phyloP scores from a whole-genome alignment of 202 grass and related monocot genomes.

The Cymbopogon flexuosus region DNA sequence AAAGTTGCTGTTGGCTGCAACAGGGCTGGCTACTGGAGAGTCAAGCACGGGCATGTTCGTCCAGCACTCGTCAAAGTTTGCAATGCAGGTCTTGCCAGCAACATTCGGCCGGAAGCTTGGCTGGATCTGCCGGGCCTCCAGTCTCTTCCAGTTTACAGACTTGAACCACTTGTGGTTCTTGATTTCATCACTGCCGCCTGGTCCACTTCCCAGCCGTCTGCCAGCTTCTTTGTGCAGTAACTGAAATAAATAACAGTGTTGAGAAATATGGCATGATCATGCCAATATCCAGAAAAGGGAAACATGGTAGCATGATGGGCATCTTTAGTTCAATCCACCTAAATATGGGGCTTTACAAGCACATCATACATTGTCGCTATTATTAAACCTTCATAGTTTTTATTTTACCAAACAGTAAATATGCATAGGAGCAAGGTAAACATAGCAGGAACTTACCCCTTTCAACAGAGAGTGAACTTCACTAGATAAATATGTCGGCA shows the following conservation, averaged over 20 bases:
- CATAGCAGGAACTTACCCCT: slow-evolving; percentile 59
- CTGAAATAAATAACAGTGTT: slow-evolving; percentile 28
- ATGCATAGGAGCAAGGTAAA: not conserved
- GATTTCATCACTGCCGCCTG: slow-evolving; percentile 62
- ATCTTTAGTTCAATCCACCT: not conserved
- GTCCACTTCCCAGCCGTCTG: slow-evolving; percentile 67
- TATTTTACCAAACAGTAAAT: not conserved
- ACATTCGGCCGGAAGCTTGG: slow-evolving; percentile 89
- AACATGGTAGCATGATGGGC: not conserved
- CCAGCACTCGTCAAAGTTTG: slow-evolving; percentile 86
- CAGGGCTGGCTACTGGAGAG: slow-evolving; percentile 79
- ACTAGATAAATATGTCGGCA: slow-evolving; percentile 64
- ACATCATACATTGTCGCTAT: not conserved
- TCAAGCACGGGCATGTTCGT: slow-evolving; percentile 82
- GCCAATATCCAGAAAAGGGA: not conserved
- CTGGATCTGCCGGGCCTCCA: slow-evolving; percentile 69
- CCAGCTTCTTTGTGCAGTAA: slow-evolving; percentile 83
- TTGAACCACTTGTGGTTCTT: slow-evolving; percentile 98
- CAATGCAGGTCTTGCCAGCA: slow-evolving; percentile 67
- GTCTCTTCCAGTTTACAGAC: slow-evolving; percentile 78
- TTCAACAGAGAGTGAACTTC: slow-evolving; percentile 93
- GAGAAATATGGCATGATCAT: not conserved
- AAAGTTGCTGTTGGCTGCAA: slow-evolving; percentile 61
- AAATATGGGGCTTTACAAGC: not conserved
- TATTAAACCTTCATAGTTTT: not conserved